Percentiles rank a stretch among this genome's conserved stretches.
Conservation (phyloP, 129 eudicot species). For the Lonicera japonica region DNA sequence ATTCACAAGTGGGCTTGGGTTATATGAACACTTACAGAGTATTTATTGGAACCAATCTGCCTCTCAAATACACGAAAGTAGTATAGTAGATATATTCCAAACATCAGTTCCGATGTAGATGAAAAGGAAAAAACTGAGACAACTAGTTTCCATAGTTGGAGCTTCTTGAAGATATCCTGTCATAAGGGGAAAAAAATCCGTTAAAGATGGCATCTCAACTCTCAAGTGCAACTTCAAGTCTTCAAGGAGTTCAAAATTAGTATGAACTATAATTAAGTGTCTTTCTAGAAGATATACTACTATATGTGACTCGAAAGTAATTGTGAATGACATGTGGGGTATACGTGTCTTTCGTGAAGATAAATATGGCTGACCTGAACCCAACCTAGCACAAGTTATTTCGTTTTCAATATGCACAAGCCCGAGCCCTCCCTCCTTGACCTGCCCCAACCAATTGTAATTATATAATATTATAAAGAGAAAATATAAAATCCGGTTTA, state of each 20-base stretch:
- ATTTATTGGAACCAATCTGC: slow-evolving; percentile 90
- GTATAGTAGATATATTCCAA: slow-evolving; percentile 85
- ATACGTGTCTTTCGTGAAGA: too few species aligned
- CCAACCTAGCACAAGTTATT: too few species aligned
- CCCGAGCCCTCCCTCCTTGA: too few species aligned
- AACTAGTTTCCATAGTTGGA: slow-evolving; percentile 81
- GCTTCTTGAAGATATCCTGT: slow-evolving; percentile 89
- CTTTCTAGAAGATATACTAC: background rate
- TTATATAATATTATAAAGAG: too few species aligned
- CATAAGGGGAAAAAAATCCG: slow-evolving; percentile 7
- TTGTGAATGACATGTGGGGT: background rate
- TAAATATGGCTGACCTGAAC: too few species aligned
- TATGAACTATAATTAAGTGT: background rate
- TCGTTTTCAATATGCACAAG: too few species aligned
- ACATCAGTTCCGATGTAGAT: slow-evolving; percentile 88
- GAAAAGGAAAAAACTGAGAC: slow-evolving; percentile 78
- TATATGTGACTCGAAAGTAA: background rate
- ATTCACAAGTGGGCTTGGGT: slow-evolving; percentile 6
- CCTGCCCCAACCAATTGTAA: too few species aligned
- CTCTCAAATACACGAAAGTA: slow-evolving; percentile 97
- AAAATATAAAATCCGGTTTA: too few species aligned
- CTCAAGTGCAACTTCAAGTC: background rate
- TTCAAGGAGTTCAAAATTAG: slow-evolving; percentile 11
- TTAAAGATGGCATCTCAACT: background rate
- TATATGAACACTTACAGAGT: slow-evolving; percentile 58